These are phyloP conservation scores for Yarrowia sp. DNA, from an alignment of 805 yeast genomes.

Conservation along the genomic window DNA sequence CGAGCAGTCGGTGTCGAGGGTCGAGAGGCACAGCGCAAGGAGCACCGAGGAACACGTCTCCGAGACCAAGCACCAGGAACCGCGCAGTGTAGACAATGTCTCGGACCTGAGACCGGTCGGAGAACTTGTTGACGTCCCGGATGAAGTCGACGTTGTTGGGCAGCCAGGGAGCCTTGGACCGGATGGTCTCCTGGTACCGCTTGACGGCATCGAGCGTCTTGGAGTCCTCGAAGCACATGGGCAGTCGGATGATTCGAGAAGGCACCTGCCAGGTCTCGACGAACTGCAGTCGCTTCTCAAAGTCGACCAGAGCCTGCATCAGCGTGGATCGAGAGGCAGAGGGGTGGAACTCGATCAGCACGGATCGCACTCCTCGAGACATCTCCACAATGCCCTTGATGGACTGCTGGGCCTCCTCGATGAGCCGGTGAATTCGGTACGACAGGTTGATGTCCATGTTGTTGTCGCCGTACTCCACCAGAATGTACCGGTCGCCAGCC, in stretches of 20 bases:
- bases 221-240: slow-evolving; percentile 95
- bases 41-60: slow-evolving; percentile 96
- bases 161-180: slow-evolving; percentile 93
- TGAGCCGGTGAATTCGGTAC: slow-evolving; percentile 81
- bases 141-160: slow-evolving; percentile 97
- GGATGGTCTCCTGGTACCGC: slow-evolving; percentile 89
- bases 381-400: slow-evolving; percentile 85
- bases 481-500: slow-evolving; percentile 92
- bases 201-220: slow-evolving; percentile 85
- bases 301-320: slow-evolving; percentile 62
- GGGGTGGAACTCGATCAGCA: slow-evolving; percentile 80
- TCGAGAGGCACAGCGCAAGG: slow-evolving; percentile 98
- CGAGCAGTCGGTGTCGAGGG: slow-evolving; percentile 90
- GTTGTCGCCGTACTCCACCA: slow-evolving; percentile 91
- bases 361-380: slow-evolving; percentile 97
- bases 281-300: slow-evolving; percentile 71
- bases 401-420: slow-evolving; percentile 64
- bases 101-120: slow-evolving; percentile 65
- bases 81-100: slow-evolving; percentile 86
- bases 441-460: slow-evolving; percentile 78
- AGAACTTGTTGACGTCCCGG: slow-evolving; percentile 79
- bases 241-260: slow-evolving; percentile 78
- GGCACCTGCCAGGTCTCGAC: slow-evolving; percentile 82
- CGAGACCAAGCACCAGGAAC: slow-evolving; percentile 89
- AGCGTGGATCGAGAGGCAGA: slow-evolving; percentile 59